Conservation (phyloP, 2,329 filamentous ascomycete genomes). For the Samsoniella hepiali region DNA sequence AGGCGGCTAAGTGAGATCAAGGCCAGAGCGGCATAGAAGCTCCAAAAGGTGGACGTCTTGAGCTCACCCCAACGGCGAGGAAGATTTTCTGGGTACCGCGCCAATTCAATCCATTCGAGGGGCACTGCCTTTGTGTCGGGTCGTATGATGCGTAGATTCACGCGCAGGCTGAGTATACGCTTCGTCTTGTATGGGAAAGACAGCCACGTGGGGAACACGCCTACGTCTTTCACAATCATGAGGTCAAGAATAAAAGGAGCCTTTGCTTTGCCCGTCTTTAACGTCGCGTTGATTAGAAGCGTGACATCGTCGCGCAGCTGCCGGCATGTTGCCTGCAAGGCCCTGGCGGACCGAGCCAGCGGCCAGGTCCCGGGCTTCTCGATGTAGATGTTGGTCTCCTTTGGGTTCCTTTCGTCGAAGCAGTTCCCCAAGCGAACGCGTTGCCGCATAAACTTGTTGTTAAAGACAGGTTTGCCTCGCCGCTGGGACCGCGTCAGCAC, state of each 20-base stretch:
- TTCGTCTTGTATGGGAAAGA: neutral
- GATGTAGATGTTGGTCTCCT: conserved; percentile 10
- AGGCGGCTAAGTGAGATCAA: neutral
- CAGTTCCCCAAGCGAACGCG: conserved; percentile 10
- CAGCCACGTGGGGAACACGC: neutral
- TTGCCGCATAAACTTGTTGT: neutral
- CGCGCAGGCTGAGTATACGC: neutral
- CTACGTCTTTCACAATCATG: neutral
- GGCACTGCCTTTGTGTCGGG: neutral
- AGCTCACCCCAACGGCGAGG: neutral
- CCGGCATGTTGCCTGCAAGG: neutral
- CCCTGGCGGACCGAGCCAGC: neutral
- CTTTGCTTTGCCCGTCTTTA: neutral
- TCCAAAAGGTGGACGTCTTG: neutral
- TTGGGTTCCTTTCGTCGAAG: conserved; percentile 4
- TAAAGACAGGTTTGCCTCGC: neutral
- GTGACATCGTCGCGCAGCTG: neutral
- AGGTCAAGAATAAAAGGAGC: neutral
- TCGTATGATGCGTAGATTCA: neutral
- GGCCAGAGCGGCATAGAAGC: neutral
- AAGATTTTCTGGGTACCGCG: neutral
- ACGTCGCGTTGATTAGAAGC: neutral
- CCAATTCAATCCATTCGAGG: neutral
- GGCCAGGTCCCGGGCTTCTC: neutral
- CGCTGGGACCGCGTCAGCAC: neutral